Base-by-base conservation (phyloP, 148 eudicot species). In the Rhododendron griersonianum region DNA sequence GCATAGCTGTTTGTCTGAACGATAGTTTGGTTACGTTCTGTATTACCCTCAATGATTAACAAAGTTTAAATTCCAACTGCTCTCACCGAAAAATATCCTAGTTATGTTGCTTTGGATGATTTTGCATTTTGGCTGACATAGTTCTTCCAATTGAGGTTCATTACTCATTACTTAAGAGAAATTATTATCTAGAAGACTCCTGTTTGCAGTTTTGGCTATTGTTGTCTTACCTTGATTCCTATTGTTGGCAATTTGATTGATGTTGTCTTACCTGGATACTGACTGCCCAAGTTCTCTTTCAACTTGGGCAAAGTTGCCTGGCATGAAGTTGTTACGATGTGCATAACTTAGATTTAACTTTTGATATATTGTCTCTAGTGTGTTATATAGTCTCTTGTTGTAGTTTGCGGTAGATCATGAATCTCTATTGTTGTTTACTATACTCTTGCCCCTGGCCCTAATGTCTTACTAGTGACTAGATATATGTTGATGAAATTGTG, bases 201-300 rank as follows among this genome's bases (percentile, higher is more conserved):
- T 63, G n/a, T 84, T 81, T 78, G 35, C 53, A 21, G 65, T 73
- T 86, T 76, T 73, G 76, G 45, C 74, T 80, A 82, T 41, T 77
- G 67, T 81, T 53, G 23, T 25, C 75, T 25, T 25, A 69, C 15
- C 33, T 25, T 25, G 10, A 7, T 21, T 6, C 33, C 73, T 65
- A 65, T 65, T 25, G 73, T 14, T 73, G 41, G 30, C 77, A 33
- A 11, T 73, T 25, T 73, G 5, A 13, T 28, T 73, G 14, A 10
- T 28, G 25, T 39, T 41, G 51, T 39, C 75, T 59, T 61, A 13
- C 73, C 48, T 33, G 35, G 69, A 37, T 10, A 57, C 4, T 1
- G 35, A 35, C 30, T 57, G 48, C 57, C n/a, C 78, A 28, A 83
- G 59, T 83, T 83, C 39, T 7, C 76, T 67, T 45, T 44, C 39